Base-by-base conservation (phyloP, 805 yeast species). In the Nakazawaea molendinolei region DNA sequence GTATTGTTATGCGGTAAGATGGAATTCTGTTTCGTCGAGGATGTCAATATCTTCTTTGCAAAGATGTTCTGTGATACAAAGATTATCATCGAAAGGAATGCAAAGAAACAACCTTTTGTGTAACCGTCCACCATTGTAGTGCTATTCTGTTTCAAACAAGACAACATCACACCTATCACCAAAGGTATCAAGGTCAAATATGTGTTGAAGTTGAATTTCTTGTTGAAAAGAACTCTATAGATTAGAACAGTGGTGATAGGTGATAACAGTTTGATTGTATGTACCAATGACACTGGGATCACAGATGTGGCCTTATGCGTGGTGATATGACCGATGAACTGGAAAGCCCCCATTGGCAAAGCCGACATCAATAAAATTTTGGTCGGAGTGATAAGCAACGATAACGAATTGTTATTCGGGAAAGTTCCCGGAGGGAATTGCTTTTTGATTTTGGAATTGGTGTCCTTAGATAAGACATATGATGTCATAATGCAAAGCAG, bases 281-380 rank as follows among this genome's bases (percentile, higher is more conserved):
- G 97, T 15, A 92, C 97, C 45, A 89, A 62, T 5, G 96, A 84
- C n/a, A 92, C 96, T 0, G 96, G 96, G 34, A 92, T 85, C 42
- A 84, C 58, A 2, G 89, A 73, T 2, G 96, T 87, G n/a, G 97
- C 90, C 52, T 84, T 83, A 55, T 89, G 96, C 6, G 94, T 76
- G 10, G 94, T 75, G 43, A 89, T 76, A 57, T 90, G 97, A 15
- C 97, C 98, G 15, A 80, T 65, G 46, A 90, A 84, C 63, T 90
- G 97, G 61, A 90, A 92, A 42, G 79, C 64, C 6, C 97, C 97
- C 95, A 90, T 86, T 14, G 97, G 97, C 16, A 86, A 72, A 0
- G 95, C 86, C 10, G 86, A 79, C 33, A 63, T 51, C 12, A 84
- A 47, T 23, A 80, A 63, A 34, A 66, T 51, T 32, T 54, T 45